phyloP scores from a whole-genome alignment of 345 rosid species.

The Pelargonium nanum region DNA sequence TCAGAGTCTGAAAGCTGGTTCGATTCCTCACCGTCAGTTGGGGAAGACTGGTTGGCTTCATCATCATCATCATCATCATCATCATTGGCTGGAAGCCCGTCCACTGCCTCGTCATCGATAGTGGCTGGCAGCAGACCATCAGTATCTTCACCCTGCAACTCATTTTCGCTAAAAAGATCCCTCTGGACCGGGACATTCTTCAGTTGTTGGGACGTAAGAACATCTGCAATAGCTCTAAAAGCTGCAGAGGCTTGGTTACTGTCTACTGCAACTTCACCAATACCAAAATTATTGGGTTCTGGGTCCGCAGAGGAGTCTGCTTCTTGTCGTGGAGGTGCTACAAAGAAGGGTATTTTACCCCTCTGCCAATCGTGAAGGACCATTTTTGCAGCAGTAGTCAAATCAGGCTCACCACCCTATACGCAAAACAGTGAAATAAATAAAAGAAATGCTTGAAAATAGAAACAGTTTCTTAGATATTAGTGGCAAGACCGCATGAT shows the following conservation, averaged over 20 bases:
- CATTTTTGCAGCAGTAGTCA: slow-evolving; percentile 82
- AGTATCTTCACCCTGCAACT: slow-evolving; percentile 30
- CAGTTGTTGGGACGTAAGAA: slow-evolving; percentile 67
- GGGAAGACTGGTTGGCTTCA: neutral
- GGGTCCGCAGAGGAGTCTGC: slow-evolving; percentile 17
- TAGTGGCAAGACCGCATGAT: no score
- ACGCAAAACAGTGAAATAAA: slow-evolving; percentile 1
- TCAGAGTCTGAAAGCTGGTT: slow-evolving; percentile 8
- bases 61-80: neutral
- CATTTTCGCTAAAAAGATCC: slow-evolving; percentile 56
- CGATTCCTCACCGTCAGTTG: neutral
- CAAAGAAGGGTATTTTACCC: slow-evolving; percentile 82
- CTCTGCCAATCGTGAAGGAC: slow-evolving; percentile 97
- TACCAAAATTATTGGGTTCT: slow-evolving; percentile 25
- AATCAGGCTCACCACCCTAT: slow-evolving; percentile 91
- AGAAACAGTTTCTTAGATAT: neutral
- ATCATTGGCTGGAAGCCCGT: neutral
- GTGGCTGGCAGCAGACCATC: slow-evolving; percentile 9
- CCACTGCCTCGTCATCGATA: slow-evolving; percentile 8
- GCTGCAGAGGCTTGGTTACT: slow-evolving; percentile 51
- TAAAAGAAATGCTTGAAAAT: neutral
- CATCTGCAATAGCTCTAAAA: slow-evolving; percentile 59
- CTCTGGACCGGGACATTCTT: slow-evolving; percentile 66
- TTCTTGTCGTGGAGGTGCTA: slow-evolving; percentile 58
- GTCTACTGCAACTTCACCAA: slow-evolving; percentile 40